A percentile compares a stretch with the other conserved stretches of the same genome.
Conservation (phyloP, 2,329 filamentous ascomycete species). For the Neoarthrinium moseri region DNA sequence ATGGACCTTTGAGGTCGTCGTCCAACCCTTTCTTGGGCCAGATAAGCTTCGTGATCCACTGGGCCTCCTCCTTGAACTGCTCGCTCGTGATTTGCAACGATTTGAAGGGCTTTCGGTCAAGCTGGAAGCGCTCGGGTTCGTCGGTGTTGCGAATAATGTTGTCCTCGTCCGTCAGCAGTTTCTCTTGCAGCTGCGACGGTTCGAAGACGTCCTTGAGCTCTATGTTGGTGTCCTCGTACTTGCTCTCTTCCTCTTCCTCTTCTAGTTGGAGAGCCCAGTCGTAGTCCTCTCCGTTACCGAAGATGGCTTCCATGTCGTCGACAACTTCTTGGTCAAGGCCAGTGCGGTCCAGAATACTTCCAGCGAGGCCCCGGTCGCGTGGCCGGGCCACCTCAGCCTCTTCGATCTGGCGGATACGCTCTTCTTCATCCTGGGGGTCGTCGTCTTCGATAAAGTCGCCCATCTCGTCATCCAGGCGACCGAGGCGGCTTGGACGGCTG, state of each 20-base stretch:
- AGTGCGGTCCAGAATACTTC: conserved; percentile 72
- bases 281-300: conserved; percentile 94
- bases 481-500: conserved; percentile 52
- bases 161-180: conserved; percentile 92
- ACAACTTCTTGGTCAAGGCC: conserved; percentile 89
- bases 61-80: conserved; percentile 84
- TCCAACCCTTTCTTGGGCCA: conserved; percentile 82
- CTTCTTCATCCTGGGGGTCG: conserved; percentile 82
- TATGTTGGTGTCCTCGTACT: conserved; percentile 77
- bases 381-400: conserved; percentile 87
- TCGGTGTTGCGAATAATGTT: conserved; percentile 86
- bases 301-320: conserved; percentile 94
- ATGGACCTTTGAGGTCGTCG: conserved; percentile 73
- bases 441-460: conserved; percentile 98
- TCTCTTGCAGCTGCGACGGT: conserved; percentile 89
- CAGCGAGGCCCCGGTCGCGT: conserved; percentile 65
- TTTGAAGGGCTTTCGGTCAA: conserved; percentile 86
- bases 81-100: conserved; percentile 77
- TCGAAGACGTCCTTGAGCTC: conserved; percentile 98
- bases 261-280: conserved; percentile 91
- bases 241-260: conserved; percentile 77
- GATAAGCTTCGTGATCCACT: conserved; percentile 89
- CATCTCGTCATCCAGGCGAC: conserved; percentile 73
- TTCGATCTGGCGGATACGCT: conserved; percentile 72
- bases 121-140: conserved; percentile 90